These are phyloP conservation scores for Brettanomyces sp. DNA, from an alignment of 805 yeast species.

Conservation along the genomic window DNA sequence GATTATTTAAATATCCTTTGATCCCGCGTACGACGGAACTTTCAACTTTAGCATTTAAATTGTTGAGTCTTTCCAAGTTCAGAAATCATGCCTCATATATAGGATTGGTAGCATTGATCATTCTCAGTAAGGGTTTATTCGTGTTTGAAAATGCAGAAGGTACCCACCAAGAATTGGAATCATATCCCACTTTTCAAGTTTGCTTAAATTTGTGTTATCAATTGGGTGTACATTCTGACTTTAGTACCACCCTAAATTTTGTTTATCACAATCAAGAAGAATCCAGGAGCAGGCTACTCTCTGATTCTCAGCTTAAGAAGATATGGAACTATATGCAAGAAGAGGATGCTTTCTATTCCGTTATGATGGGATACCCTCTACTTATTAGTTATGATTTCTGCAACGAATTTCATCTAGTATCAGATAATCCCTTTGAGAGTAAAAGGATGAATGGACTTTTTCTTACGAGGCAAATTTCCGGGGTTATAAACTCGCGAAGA, in stretches of 20 bases:
- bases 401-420: constrained; percentile 1
- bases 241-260: too few relatives aligned
- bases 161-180: constrained; percentile 6
- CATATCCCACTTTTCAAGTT: constrained; percentile 7
- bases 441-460: neutral
- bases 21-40: neutral
- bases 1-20: neutral
- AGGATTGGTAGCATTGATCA: constrained; percentile 4
- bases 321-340: constrained; percentile 12
- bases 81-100: constrained; percentile 2
- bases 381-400: constrained; percentile 9
- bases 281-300: neutral
- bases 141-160: constrained; percentile 7
- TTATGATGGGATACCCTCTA: constrained; percentile 5
- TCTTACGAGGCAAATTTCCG: neutral
- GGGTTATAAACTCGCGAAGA: neutral
- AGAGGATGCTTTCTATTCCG: constrained; percentile 6
- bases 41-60: constrained; percentile 1
- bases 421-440: neutral
- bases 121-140: constrained; percentile 5
- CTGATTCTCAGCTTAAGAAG: neutral
- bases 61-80: constrained; percentile 7
- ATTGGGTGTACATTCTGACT: constrained; percentile 6
- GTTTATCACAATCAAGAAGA: neutral
- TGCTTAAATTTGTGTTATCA: constrained; percentile 4